Evolutionary conservation across 176 grass and related monocot genomes (phyloP), one percentile per base, ranked within the genome.

Genomic region (Musa acuminata): DNA sequence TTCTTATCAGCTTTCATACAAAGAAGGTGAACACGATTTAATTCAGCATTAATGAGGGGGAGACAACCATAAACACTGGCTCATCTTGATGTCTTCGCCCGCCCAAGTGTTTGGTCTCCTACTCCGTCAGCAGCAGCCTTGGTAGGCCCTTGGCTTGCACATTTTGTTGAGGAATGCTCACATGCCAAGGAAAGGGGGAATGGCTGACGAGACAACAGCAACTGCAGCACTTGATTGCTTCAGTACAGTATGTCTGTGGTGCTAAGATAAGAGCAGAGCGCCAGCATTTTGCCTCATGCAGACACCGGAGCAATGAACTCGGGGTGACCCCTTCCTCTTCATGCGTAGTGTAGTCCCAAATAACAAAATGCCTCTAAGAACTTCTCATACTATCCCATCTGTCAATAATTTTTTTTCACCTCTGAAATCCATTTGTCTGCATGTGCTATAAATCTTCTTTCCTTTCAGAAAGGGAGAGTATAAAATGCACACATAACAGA

Each of bases 101-200:
- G 43, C 64, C 12, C 29, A 23, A 6, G 26, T 67, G 64, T 13
- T 67, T 67, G 64, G 64, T 67, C 64, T 67, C 64, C 64, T 67
- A 14, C 25, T 67, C 25, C 35, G 43, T 29, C 16, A 67, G 10
- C 64, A 43, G 26, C 27, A 67, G 35, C 8, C 24, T 14, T 17
- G 26, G 26, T 11, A n/a, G 25, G 64, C 12, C 25, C 64, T 13
- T 67, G 25, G 64, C 64, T 67, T 43, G 3, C 24, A 29, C 27
- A 67, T 43, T 67, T 11, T 67, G 64, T 26, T 35, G 64, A 26
- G 64, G 64, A 6, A 67, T 67, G 64, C 35, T 35, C 14, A 67
- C 64, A 67, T 65, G 64, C 24, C 24, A 67, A 26, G 64, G 24
- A 22, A 23, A 24, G 13, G 3, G 35, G 35, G 4, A 13, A 17